Conservation (phyloP, 2,329 filamentous ascomycete genomes). For the Ceratocystis huliohia region DNA sequence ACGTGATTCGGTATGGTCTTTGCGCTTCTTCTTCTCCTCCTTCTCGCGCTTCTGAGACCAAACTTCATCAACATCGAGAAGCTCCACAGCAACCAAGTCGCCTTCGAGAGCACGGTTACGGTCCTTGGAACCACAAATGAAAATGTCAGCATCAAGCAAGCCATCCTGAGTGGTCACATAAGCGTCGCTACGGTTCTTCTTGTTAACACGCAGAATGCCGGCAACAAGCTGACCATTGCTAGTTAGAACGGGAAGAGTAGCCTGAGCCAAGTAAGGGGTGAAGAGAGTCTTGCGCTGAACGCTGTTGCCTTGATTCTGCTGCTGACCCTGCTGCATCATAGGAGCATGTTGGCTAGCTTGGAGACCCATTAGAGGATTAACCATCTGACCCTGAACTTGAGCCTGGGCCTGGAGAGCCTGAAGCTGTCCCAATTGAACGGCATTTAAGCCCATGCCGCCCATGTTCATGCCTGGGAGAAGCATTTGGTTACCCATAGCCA, state of each 20-base stretch:
- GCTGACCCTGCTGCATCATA: constrained; percentile 51
- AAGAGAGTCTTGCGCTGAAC: constrained; percentile 97
- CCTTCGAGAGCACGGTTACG: constrained; percentile 93
- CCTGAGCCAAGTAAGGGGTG: constrained; percentile 92
- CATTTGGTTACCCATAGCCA: constrained; percentile 77
- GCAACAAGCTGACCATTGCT: constrained; percentile 89
- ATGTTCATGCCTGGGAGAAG: constrained; percentile 70
- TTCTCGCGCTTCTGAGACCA: constrained; percentile 99
- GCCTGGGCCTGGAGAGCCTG: constrained; percentile 76
- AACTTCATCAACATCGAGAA: constrained; percentile 94
- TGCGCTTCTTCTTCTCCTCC: constrained; percentile 99
- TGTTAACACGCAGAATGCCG: constrained; percentile 94
- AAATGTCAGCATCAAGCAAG: constrained; percentile 88
- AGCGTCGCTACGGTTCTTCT: constrained; percentile 97
- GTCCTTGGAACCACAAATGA: constrained; percentile 98
- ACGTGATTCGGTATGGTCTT: constrained; percentile 90
- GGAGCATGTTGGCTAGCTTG: constrained; percentile 29
- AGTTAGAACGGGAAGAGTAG: constrained; percentile 78
- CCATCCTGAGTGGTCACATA: constrained; percentile 89
- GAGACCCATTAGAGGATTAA: constrained; percentile 50
- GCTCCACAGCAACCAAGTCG: constrained; percentile 87
- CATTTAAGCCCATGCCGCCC: constrained; percentile 62
- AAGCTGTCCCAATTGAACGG: constrained; percentile 76
- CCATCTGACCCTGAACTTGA: constrained; percentile 63
- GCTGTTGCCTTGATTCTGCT: constrained; percentile 53